Evolutionary conservation across 2,329 filamentous ascomycete species (phyloP).

Genomic region (Aspergillus luchuensis): DNA sequence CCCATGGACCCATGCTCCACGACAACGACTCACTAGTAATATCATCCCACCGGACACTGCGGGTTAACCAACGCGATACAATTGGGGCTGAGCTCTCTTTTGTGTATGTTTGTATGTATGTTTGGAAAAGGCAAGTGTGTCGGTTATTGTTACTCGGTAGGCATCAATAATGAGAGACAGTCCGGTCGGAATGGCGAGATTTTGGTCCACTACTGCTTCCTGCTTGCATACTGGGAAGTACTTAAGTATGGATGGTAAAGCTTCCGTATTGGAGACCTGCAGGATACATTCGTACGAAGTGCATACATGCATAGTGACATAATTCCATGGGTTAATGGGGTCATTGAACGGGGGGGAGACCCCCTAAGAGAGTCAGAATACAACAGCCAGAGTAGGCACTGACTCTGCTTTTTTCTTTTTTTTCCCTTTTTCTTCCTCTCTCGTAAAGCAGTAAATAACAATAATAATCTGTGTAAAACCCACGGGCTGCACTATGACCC

Average conservation of each 20-base stretch:
- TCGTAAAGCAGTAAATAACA: background rate
- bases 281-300: too few species aligned
- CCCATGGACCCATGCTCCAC: constrained; percentile 2
- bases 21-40: background rate
- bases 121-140: background rate
- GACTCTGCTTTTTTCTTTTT: too few species aligned
- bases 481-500: background rate
- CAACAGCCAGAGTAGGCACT: too few species aligned
- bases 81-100: background rate
- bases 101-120: background rate
- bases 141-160: background rate
- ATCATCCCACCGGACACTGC: constrained; percentile 7
- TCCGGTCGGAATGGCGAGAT: background rate
- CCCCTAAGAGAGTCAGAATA: too few species aligned
- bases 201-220: background rate
- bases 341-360: too few species aligned
- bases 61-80: background rate
- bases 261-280: too few species aligned
- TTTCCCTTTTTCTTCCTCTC: background rate
- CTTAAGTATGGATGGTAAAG: too few species aligned
- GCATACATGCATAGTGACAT: too few species aligned
- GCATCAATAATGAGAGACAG: background rate
- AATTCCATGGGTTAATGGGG: too few species aligned
- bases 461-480: constrained; percentile 1
- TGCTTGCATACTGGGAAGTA: too few species aligned